Percentiles rank a stretch among this genome's conserved stretches.
Conservation (phyloP, 2,329 filamentous ascomycete species). For the Geosmithia morbida region DNA sequence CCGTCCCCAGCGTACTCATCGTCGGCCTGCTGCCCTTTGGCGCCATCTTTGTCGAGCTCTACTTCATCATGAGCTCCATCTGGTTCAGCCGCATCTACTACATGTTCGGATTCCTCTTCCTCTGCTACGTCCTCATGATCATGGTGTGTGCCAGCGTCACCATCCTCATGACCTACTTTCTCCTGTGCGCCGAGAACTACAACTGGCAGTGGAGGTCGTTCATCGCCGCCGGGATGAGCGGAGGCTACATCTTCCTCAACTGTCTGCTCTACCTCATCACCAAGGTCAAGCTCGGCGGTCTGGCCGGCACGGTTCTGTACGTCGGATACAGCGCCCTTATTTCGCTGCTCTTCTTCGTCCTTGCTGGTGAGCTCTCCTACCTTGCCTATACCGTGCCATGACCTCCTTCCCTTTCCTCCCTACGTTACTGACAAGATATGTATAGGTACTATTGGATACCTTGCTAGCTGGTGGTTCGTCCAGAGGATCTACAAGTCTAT, state of each 20-base stretch:
- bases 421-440: conserved; percentile 6
- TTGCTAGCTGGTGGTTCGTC: conserved; percentile 88
- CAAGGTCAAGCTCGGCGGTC: conserved; percentile 69
- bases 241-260: conserved; percentile 83
- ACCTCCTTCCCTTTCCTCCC: neutral
- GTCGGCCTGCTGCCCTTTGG: conserved; percentile 89
- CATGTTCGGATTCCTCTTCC: conserved; percentile 98
- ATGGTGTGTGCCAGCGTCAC: conserved; percentile 88
- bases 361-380: conserved; percentile 73
- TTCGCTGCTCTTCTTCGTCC: conserved; percentile 81
- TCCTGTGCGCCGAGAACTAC: conserved; percentile 94
- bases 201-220: conserved; percentile 98
- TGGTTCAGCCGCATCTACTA: conserved; percentile 99
- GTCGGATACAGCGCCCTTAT: conserved; percentile 84
- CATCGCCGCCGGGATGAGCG: conserved; percentile 78
- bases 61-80: conserved; percentile 98
- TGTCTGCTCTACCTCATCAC: conserved; percentile 84
- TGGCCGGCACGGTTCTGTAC: conserved; percentile 82
- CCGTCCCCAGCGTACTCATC: conserved; percentile 78
- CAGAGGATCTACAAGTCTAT: conserved; percentile 93
- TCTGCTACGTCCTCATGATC: conserved; percentile 96
- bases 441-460: conserved; percentile 85
- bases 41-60: conserved; percentile 94
- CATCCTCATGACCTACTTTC: conserved; percentile 87
- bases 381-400: neutral